Evolutionary conservation across 192 early-diverging fungal species (phyloP).

Genomic region (Coemansia sp.): DNA sequence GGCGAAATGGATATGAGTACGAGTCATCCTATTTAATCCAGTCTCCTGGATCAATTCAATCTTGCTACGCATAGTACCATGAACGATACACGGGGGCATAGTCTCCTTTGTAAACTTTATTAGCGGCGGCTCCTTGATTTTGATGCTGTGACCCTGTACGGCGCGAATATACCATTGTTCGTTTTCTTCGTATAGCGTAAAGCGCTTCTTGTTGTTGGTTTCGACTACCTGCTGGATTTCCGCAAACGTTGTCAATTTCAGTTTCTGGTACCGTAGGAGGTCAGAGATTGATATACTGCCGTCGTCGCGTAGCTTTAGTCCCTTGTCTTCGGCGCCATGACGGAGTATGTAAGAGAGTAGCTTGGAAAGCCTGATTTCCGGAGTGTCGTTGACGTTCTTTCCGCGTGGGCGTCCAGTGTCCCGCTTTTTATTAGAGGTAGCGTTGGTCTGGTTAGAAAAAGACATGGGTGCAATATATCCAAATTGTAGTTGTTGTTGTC

Average conservation of each 20-base stretch:
- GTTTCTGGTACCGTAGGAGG: conserved; percentile 62
- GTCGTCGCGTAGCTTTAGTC: conserved; percentile 70
- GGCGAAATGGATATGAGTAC: conserved; percentile 94
- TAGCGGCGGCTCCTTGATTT: conserved; percentile 43
- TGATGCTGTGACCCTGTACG: conserved; percentile 83
- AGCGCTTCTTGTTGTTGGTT: conserved; percentile 85
- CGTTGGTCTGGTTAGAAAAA: background rate
- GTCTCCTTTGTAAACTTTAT: conserved; percentile 28
- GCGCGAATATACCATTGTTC: conserved; percentile 72
- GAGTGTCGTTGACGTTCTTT: conserved; percentile 23
- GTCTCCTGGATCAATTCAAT: conserved; percentile 41
- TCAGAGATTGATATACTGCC: conserved; percentile 75
- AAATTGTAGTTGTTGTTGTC: background rate
- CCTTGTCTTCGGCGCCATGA: conserved; percentile 80
- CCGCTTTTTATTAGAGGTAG: background rate
- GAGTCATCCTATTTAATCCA: conserved; percentile 76
- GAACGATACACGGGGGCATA: conserved; percentile 31
- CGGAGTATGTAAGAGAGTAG: conserved; percentile 80
- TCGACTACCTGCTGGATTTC: conserved; percentile 71
- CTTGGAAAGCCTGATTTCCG: conserved; percentile 70
- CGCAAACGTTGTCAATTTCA: conserved; percentile 62
- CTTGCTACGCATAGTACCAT: conserved; percentile 38
- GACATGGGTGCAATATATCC: background rate
- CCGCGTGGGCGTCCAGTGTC: background rate
- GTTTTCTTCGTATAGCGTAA: conserved; percentile 53